Base-by-base conservation (phyloP, 371 early-diverging fungal genomes). In the Globomyces sp. region DNA sequence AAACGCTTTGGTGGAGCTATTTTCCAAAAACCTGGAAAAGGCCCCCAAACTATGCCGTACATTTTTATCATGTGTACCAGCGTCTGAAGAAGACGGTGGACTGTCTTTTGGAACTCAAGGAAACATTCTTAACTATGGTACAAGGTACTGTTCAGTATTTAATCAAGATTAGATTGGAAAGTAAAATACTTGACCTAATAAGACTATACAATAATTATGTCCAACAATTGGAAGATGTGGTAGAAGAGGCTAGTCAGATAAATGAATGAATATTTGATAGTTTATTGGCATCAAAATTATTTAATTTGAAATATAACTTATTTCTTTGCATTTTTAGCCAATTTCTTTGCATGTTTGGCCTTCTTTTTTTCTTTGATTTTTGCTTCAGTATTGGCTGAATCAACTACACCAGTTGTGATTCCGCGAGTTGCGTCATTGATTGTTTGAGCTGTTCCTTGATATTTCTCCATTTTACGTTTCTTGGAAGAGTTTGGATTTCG, bases 401-500 rank as follows among this genome's bases (percentile, higher is more conserved):
- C 76, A 24, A 58, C 63, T 34, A 79, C 49, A 2, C 74, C 73
- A 2, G 68, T 49, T 52, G 55, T 65, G 48, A 64, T 69, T 6
- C 74, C 76, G 8, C 63, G 60, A 10, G 66, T 57, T 45, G 69
- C 68, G 10, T 57, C 74, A 43, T 81, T 80, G 67, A 88, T 74
- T 49, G 72, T 73, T 46, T 77, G 73, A 3, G 86, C 86, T 50
- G 80, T 74, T 37, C 72, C 66, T 53, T 67, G 48, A 48, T 73
- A 73, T 51, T 70, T 48, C 43, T 71, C 73, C 47, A 68, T 60
- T 61, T 71, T 76, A 6, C 75, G 70, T 53, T 78, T 91, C 78
- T 91, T 92, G 44, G 88, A 80, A 43, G 88, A 89, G 5, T 84
- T 80, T 0, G 84, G 81, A 68, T 89, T 91, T 76, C 86, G 86